A percentile compares a stretch with the other conserved stretches of the same genome.
Conservation (phyloP, 2,329 filamentous ascomycete genomes). For the Metarhizium album region DNA sequence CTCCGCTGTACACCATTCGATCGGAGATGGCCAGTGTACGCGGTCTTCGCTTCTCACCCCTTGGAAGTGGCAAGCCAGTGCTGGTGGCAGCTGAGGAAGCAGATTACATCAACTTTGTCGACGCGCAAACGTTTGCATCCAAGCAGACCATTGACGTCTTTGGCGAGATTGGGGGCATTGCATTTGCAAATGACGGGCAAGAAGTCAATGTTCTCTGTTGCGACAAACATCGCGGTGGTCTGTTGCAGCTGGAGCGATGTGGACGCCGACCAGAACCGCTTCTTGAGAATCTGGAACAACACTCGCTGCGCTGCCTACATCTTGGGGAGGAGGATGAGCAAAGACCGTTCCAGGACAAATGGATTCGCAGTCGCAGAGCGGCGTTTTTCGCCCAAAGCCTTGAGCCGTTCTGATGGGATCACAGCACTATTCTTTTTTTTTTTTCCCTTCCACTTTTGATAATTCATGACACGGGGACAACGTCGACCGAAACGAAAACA, state of each 20-base stretch:
- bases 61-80: constrained; percentile 54
- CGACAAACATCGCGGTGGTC: constrained; percentile 54
- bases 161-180: constrained; percentile 60
- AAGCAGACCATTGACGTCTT: constrained; percentile 65
- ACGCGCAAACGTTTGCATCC: constrained; percentile 51
- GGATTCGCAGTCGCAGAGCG: constrained; percentile 4
- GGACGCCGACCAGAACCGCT: constrained; percentile 18
- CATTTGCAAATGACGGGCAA: constrained; percentile 55
- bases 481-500: too few species aligned
- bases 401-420: constrained; percentile 23
- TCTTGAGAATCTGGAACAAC: constrained; percentile 11
- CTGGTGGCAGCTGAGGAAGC: constrained; percentile 67
- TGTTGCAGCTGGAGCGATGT: constrained; percentile 49
- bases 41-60: constrained; percentile 60
- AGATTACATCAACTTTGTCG: constrained; percentile 61
- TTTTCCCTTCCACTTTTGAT: too few species aligned
- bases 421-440: constrained; percentile 24
- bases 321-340: constrained; percentile 5
- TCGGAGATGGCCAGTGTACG: constrained; percentile 60
- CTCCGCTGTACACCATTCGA: constrained; percentile 42
- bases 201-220: constrained; percentile 59
- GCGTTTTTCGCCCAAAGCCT: constrained; percentile 11
- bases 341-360: constrained; percentile 1
- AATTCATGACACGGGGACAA: too few species aligned
- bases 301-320: neutral